phyloP scores from a whole-genome alignment of 2,329 filamentous ascomycete genomes.

The Alternaria ventricosa region DNA sequence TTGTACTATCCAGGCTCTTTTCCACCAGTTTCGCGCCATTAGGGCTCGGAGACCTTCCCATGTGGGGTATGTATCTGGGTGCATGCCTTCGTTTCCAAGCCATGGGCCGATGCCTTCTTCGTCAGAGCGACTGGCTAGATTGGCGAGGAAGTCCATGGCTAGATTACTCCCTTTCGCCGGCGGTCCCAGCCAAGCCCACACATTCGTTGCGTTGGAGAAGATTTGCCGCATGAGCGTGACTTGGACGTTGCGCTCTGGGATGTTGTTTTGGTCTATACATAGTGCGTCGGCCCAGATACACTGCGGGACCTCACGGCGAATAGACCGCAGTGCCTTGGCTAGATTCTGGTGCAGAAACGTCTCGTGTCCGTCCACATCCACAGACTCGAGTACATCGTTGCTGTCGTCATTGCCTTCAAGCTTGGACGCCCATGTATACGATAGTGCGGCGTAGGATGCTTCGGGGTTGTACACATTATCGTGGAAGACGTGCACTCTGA shows the following conservation, averaged over 20 bases:
- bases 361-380: neutral
- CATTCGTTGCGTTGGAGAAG: neutral
- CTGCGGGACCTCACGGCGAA: neutral
- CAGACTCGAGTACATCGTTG: neutral
- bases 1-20: neutral
- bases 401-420: neutral
- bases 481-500: neutral
- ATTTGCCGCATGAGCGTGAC: neutral
- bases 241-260: neutral
- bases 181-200: neutral
- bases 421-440: neutral
- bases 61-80: neutral
- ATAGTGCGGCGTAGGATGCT: neutral
- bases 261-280: neutral
- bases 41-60: neutral
- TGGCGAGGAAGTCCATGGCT: neutral
- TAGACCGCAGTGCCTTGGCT: neutral
- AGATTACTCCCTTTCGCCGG: neutral
- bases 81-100: neutral
- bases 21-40: neutral
- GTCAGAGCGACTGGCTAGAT: neutral
- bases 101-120: neutral
- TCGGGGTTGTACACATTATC: neutral
- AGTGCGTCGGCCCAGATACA: neutral
- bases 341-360: neutral